Base-by-base conservation (phyloP, 768 basidiomycete genomes). In the Pisolithus orientalis region DNA sequence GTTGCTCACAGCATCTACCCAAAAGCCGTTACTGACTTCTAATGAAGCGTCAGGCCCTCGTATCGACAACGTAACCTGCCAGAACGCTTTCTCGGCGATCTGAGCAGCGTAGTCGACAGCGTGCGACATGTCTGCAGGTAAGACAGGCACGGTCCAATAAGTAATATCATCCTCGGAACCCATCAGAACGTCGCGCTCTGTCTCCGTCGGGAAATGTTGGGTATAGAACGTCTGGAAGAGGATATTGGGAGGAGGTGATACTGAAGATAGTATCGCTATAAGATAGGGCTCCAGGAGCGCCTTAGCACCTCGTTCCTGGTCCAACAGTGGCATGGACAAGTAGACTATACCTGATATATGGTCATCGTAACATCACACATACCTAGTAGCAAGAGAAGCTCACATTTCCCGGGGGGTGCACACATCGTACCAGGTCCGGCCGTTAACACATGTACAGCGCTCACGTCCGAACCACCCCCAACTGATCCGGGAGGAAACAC, bases 351-450 rank as follows among this genome's bases (percentile, higher is more conserved):
- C 87, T 89, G 14, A 32, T 17, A 46, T 49, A 31, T 21, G 21
- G 48, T 13, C 27, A 53, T 57, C 49, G 54, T 47, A 40, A 8
- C 50, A 28, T 25, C 34, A 37, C 37, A 16, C 40, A 39, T 24
- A 14, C n/a, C 34, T 38, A n/a, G 29, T 38, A 44, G 32, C 44
- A 43, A 49, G 49, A 17, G 29, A 48, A 43, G 51, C 34, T 49
- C 60, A 86, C 89, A 87, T 75, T 83, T 84, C 2, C 81, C 87
- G 46, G 74, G 70, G 0, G 92, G 92, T 21, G 87, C 76, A 5
- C 86, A 83, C 71, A 90, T 72, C 13, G 84, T 84, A 8, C 80
- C 84, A 61, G 85, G 80, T 2, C 91, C 92, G 1, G 82, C 80
- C 21, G 87, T 70, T 32, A 94, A 66, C 1, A 76, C 81, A 44